phyloP scores from a whole-genome alignment of 2,329 filamentous ascomycete species.

The Cordyceps javanica region DNA sequence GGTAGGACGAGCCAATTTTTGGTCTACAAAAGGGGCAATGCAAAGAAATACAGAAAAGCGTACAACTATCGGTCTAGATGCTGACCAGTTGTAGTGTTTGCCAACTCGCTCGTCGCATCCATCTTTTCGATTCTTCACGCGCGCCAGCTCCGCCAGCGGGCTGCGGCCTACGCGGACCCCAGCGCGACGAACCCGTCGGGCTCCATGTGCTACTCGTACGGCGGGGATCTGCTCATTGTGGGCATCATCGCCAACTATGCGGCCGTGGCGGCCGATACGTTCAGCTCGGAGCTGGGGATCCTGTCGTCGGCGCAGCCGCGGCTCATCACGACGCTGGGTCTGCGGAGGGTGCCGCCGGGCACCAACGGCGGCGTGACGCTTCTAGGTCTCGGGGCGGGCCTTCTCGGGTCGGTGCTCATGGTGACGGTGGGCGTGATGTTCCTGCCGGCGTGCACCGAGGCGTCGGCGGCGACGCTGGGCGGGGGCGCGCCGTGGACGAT shows the following conservation, averaged over 20 bases:
- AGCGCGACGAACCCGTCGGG: constrained; percentile 28
- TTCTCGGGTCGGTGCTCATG: constrained; percentile 68
- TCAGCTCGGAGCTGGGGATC: constrained; percentile 92
- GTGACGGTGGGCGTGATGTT: constrained; percentile 58
- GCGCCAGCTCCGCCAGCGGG: constrained; percentile 49
- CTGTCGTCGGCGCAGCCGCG: constrained; percentile 69
- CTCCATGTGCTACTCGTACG: constrained; percentile 52
- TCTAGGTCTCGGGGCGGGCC: constrained; percentile 65
- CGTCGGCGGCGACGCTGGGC: constrained; percentile 30
- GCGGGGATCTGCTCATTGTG: constrained; percentile 55
- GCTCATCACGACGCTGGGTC: constrained; percentile 73
- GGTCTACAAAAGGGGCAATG: constrained; percentile 10
- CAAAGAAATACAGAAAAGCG: neutral
- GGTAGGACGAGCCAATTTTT: constrained; percentile 32
- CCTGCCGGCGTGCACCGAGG: constrained; percentile 58
- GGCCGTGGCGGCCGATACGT: constrained; percentile 86
- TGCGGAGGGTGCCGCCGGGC: constrained; percentile 76
- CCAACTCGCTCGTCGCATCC: constrained; percentile 77
- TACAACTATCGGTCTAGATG: neutral
- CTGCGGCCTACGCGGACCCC: constrained; percentile 31
- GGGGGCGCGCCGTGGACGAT: constrained; percentile 45
- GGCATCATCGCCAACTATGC: constrained; percentile 80
- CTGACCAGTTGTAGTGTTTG: constrained; percentile 51
- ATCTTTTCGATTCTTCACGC: constrained; percentile 55
- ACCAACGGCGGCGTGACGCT: constrained; percentile 90